These are phyloP conservation scores for Phragmites australis DNA, from an alignment of 176 grass and related monocot genomes.

Conservation along the genomic window DNA sequence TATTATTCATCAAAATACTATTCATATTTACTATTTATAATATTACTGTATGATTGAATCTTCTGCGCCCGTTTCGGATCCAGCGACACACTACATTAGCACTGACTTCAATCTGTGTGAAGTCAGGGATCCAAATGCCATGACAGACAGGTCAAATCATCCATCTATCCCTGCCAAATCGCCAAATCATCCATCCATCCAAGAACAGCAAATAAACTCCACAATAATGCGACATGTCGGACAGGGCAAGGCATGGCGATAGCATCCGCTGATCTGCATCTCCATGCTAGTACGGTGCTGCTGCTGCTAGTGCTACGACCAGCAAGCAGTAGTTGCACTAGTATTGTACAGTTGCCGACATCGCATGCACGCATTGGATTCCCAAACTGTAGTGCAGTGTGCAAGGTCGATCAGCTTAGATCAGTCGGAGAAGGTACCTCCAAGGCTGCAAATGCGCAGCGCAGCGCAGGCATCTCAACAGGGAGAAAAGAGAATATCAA, in stretches of 20 bases:
- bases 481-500: neutral
- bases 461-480: neutral
- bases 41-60: no score
- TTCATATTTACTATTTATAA: no score
- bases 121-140: no score
- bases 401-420: neutral
- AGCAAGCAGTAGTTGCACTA: neutral
- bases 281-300: neutral
- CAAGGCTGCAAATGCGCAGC: conserved; percentile 18
- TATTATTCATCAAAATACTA: no score
- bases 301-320: neutral
- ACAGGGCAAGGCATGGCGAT: neutral
- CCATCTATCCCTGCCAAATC: neutral
- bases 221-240: conserved; percentile 23
- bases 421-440: neutral
- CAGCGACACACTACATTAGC: no score
- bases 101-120: no score
- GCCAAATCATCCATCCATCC: neutral
- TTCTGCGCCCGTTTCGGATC: no score
- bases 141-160: no score
- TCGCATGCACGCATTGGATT: conserved; percentile 34
- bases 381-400: neutral
- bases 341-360: conserved; percentile 26
- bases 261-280: neutral
- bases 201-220: conserved; percentile 34